Conservation (phyloP, 2,329 filamentous ascomycete species). For the Aquanectria penicillioides region DNA sequence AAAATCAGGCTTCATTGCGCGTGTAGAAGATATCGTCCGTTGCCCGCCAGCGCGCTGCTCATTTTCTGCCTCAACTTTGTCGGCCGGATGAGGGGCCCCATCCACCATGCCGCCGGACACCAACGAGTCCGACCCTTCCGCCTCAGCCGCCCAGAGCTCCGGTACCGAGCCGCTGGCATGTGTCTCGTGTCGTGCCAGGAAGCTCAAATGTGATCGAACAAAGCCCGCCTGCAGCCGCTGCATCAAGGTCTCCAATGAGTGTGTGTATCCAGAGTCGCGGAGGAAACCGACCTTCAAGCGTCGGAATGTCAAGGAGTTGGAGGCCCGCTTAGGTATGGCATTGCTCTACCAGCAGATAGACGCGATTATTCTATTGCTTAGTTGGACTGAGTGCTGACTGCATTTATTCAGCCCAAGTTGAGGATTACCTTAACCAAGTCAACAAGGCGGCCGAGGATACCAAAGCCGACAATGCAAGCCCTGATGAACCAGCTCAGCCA, state of each 20-base stretch:
- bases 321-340: constrained; percentile 82
- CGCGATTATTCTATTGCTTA: neutral
- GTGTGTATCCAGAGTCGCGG: constrained; percentile 88
- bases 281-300: constrained; percentile 90
- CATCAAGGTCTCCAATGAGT: constrained; percentile 76
- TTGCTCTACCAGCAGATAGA: neutral
- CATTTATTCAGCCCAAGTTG: constrained; percentile 74
- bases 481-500: constrained; percentile 28
- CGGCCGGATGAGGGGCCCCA: constrained; percentile 29
- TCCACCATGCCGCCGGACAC: constrained; percentile 35
- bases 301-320: constrained; percentile 89
- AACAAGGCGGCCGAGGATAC: constrained; percentile 49
- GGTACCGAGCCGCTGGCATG: constrained; percentile 73
- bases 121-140: constrained; percentile 34
- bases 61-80: constrained; percentile 2
- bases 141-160: constrained; percentile 18
- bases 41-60: neutral
- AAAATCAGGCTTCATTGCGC: constrained; percentile 9
- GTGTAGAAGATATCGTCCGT: constrained; percentile 3
- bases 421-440: constrained; percentile 78
- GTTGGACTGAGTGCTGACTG: constrained; percentile 22
- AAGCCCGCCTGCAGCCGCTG: constrained; percentile 86
- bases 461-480: constrained; percentile 37
- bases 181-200: constrained; percentile 83
- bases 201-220: constrained; percentile 85